phyloP scores from a whole-genome alignment of 1,284 basidiomycete species.

The Vanrija sp. region DNA sequence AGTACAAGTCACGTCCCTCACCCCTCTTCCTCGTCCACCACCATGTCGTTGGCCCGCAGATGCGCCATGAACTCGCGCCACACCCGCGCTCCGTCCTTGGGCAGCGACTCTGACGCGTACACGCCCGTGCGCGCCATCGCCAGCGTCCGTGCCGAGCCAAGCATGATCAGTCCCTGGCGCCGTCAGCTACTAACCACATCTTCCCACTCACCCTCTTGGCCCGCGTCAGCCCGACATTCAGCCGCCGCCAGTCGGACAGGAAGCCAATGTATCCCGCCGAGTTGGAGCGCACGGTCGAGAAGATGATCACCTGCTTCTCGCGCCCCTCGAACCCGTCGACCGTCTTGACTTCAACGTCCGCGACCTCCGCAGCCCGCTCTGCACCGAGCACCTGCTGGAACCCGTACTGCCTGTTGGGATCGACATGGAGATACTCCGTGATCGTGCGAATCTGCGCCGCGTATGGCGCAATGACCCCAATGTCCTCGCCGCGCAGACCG shows the following conservation, averaged over 20 bases:
- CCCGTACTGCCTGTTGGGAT: slow-evolving; percentile 47
- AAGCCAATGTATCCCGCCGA: slow-evolving; percentile 72
- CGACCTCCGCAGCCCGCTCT: slow-evolving; percentile 61
- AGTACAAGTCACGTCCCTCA: background rate
- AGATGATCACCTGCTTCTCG: slow-evolving; percentile 86
- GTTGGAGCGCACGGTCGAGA: slow-evolving; percentile 84
- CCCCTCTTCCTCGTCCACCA: slow-evolving; percentile 21
- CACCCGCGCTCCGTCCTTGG: slow-evolving; percentile 33
- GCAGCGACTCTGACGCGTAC: slow-evolving; percentile 23
- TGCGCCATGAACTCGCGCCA: slow-evolving; percentile 39
- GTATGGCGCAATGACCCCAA: slow-evolving; percentile 85
- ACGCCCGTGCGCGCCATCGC: slow-evolving; percentile 35
- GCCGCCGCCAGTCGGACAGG: slow-evolving; percentile 75
- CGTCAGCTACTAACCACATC: background rate
- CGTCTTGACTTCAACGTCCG: slow-evolving; percentile 73
- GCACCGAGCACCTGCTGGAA: slow-evolving; percentile 61
- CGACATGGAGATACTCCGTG: slow-evolving; percentile 55
- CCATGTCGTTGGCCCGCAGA: slow-evolving; percentile 25
- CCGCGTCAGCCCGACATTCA: slow-evolving; percentile 84
- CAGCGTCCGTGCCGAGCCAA: slow-evolving; percentile 72
- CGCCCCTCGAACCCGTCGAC: slow-evolving; percentile 92
- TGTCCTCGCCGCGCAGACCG: slow-evolving; percentile 65
- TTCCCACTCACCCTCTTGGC: slow-evolving; percentile 62
- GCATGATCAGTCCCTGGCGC: slow-evolving; percentile 59
- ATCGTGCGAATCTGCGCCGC: slow-evolving; percentile 72